phyloP scores from a whole-genome alignment of 441 rosid species.

The Jatropha podagrica region DNA sequence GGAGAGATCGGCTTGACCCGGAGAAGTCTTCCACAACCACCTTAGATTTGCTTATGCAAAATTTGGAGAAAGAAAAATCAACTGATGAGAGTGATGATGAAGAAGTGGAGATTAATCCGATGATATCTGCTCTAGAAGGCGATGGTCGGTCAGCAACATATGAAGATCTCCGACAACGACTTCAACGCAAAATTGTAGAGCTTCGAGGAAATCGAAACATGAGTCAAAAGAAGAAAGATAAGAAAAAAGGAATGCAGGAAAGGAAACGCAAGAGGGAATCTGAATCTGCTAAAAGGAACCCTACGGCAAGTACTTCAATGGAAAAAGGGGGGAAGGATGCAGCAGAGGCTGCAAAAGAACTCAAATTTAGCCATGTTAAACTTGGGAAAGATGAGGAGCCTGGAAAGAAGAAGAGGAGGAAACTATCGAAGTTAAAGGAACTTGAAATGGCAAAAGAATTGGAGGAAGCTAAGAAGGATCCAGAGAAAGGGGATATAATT shows the following conservation, averaged over 20 bases:
- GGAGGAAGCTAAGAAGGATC: conserved; percentile 50
- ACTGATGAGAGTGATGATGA: conserved; percentile 36
- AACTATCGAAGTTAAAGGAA: conserved; percentile 44
- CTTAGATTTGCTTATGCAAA: conserved; percentile 60
- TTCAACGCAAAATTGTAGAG: conserved; percentile 61
- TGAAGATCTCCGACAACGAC: conserved; percentile 73
- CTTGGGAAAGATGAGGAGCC: conserved; percentile 49
- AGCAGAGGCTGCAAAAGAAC: conserved; percentile 66
- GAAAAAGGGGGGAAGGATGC: conserved; percentile 54
- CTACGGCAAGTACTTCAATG: conserved; percentile 18
- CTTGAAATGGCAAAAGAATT: conserved; percentile 48
- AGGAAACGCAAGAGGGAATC: conserved; percentile 57
- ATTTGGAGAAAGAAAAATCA: conserved; percentile 57
- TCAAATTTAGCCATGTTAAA: conserved; percentile 66
- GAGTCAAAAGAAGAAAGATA: conserved; percentile 36
- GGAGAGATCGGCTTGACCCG: conserved; percentile 73
- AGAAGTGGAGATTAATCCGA: conserved; percentile 36
- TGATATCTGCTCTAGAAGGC: conserved; percentile 33
- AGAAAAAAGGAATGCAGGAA: conserved; percentile 29
- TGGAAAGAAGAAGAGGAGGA: conserved; percentile 48
- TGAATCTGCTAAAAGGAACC: conserved; percentile 31
- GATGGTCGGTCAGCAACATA: conserved; percentile 50
- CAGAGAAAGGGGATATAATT: conserved; percentile 57
- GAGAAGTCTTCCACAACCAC: conserved; percentile 55
- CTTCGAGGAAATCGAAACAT: conserved; percentile 52